Evolutionary conservation across 2,329 filamentous ascomycete species (phyloP).

Genomic region (Colletotrichum sublineola): DNA sequence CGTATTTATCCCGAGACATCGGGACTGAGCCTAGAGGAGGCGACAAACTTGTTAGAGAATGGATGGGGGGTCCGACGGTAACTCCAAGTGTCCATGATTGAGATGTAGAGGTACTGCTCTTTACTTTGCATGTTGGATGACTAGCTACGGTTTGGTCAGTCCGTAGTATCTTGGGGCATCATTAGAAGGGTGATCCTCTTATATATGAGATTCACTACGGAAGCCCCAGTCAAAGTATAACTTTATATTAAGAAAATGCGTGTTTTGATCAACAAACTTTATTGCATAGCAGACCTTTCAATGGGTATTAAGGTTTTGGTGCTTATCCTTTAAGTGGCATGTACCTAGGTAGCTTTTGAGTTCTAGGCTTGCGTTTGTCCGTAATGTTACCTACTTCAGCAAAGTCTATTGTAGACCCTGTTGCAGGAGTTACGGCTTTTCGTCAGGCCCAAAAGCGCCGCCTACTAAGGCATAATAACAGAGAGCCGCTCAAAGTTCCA

Average conservation of each 20-base stretch:
- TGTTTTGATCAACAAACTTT: background rate
- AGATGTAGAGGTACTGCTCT: background rate
- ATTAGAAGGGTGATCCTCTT: background rate
- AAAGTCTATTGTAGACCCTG: background rate
- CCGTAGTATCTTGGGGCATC: background rate
- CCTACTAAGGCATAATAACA: background rate
- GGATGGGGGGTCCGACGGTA: constrained; percentile 75
- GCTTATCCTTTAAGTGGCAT: too few relatives aligned
- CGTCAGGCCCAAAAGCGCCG: background rate
- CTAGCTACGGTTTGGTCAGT: background rate
- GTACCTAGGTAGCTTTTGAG: background rate
- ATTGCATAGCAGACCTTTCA: background rate
- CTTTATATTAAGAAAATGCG: background rate
- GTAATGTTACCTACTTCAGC: background rate
- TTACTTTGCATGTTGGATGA: constrained; percentile 4
- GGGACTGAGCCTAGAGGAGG: constrained; percentile 85
- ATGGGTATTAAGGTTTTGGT: background rate
- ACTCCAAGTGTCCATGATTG: constrained; percentile 2
- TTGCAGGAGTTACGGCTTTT: background rate
- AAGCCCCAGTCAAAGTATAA: background rate
- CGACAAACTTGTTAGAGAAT: constrained; percentile 76
- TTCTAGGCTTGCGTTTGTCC: background rate
- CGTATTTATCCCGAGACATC: constrained; percentile 88
- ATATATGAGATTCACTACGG: background rate
- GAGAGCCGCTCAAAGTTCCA: background rate